A percentile compares a stretch with the other conserved stretches of the same genome.
Evolutionary conservation across 1,139 yeast species (phyloP).

Genomic region (Magnusiomyces sp.): DNA sequence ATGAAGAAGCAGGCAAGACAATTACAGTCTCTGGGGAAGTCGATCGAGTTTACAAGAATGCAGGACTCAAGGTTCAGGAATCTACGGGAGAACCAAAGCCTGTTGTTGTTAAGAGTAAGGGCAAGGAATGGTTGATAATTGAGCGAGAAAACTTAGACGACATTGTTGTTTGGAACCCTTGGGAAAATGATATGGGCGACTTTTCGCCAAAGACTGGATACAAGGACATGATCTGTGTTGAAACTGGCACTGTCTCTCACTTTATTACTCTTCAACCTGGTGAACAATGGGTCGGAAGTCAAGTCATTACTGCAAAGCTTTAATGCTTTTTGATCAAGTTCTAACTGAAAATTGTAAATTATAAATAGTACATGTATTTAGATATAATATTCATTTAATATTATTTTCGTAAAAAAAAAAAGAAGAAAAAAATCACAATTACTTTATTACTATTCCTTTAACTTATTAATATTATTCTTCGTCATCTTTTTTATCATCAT

Average conservation of each 20-base stretch:
- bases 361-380: too few species aligned
- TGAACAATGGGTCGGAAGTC: slow-evolving; percentile 61
- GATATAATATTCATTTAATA: neutral
- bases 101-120: slow-evolving; percentile 52
- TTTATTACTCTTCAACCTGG: slow-evolving; percentile 59
- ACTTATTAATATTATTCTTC: neutral
- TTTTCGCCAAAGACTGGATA: slow-evolving; percentile 80
- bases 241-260: slow-evolving; percentile 79
- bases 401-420: neutral
- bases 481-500: neutral
- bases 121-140: slow-evolving; percentile 60
- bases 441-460: neutral
- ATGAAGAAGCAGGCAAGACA: slow-evolving; percentile 58
- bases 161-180: slow-evolving; percentile 96
- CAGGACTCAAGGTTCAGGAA: slow-evolving; percentile 2
- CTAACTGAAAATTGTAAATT: too few species aligned
- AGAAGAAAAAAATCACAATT: neutral
- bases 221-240: slow-evolving; percentile 83
- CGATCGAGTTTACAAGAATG: slow-evolving; percentile 70
- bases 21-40: slow-evolving; percentile 69
- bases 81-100: slow-evolving; percentile 20
- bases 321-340: neutral
- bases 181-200: slow-evolving; percentile 83
- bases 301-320: slow-evolving; percentile 35
- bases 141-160: slow-evolving; percentile 63